phyloP scores from a whole-genome alignment of 2,329 filamentous ascomycete genomes.

The Trichoderma atrobrunneum region DNA sequence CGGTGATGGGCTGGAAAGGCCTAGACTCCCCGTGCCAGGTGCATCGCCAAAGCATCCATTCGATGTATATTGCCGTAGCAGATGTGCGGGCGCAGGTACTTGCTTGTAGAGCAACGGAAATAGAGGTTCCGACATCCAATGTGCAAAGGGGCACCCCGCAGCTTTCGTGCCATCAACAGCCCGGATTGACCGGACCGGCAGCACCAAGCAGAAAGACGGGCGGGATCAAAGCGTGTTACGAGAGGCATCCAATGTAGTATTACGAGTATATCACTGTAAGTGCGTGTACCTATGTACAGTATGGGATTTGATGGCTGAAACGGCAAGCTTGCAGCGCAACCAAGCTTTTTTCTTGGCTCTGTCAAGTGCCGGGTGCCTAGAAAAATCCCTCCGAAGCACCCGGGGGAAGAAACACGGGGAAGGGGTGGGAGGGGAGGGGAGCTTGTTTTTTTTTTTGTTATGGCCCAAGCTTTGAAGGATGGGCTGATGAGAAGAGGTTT shows the following conservation, averaged over 20 bases:
- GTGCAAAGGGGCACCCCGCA: neutral
- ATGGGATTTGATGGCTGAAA: neutral
- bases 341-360: constrained; percentile 8
- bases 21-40: neutral
- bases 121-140: neutral
- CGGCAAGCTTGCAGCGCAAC: neutral
- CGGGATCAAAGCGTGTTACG: neutral
- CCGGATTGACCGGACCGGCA: constrained; percentile 1
- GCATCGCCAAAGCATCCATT: neutral
- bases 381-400: neutral
- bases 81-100: neutral
- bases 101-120: neutral
- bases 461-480: neutral
- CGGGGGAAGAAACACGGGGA: neutral
- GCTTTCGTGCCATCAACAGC: neutral
- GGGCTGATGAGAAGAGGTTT: neutral
- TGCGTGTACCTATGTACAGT: neutral
- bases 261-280: neutral
- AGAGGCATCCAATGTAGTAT: neutral
- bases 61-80: neutral
- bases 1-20: neutral
- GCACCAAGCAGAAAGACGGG: neutral
- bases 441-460: neutral
- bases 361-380: neutral
- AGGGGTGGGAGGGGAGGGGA: neutral